Evolutionary conservation across 176 grass and related monocot species (phyloP), one percentile per base, ranked within the genome.

Genomic region (Oryza meridionalis): DNA sequence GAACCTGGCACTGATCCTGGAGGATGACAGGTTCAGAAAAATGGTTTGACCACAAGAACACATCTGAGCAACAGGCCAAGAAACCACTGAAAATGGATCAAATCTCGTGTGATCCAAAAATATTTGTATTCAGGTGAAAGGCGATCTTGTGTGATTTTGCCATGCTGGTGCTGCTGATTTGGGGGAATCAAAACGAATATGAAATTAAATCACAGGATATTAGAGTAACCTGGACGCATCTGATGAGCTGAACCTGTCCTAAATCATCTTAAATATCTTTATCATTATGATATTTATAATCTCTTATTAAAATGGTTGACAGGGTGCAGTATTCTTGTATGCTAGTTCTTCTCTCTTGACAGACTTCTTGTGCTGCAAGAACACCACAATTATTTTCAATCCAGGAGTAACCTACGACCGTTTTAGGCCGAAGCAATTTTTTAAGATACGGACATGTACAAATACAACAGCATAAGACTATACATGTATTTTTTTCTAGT

Each of bases 311-410:
- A 78, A 62, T 16, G 3, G 26, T 15, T 67, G 69, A 10, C 58
- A 50, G 7, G 59, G 50, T 63, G 40, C 66, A 32, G 7, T 61
- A 4, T 4, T 15, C 17, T 16, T 14, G 77, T 51, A 68, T 51
- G 9, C 25, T 27, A 12, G 19, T 42, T 13, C 12, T 43, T 2
- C 76, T 65, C 3, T 4, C 11, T 77, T 77, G 59, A 63, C 49
- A 55, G 55, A 0, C 73, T 78, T 83, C 29, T 63, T 71, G 53
- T 72, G 67, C 42, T 10, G 2, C 80, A 83, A 78, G 86, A 65
- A 77, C 19, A 25, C 33, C 11, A 70, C 15, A 15, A 32, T 3
- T 19, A 4, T 63, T 17, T 72, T 70, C 38, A 2, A 45, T 69
- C 17, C 5, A 35, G 22, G 35, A 37, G 35, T 37, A 37, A 37